These are phyloP conservation scores for Clonostachys chloroleuca DNA, from an alignment of 2,329 filamentous ascomycete species.

Conservation along the genomic window DNA sequence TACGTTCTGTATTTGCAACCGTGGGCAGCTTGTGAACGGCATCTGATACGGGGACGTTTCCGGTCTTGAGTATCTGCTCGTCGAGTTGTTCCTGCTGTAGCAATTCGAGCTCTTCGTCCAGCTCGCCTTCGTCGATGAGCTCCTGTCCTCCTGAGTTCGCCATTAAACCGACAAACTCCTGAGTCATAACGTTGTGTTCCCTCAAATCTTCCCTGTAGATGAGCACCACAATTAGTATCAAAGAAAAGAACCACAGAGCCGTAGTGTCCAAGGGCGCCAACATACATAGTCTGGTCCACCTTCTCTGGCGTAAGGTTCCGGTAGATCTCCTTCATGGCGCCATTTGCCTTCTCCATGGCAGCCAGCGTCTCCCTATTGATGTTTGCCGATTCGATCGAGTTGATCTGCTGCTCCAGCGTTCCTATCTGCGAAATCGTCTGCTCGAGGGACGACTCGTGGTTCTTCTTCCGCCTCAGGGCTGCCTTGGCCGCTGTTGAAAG, in stretches of 20 bases:
- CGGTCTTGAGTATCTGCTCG: slow-evolving; percentile 88
- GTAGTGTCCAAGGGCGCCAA: slow-evolving; percentile 11
- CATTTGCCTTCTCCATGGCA: slow-evolving; percentile 87
- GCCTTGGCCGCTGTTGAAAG: slow-evolving; percentile 71
- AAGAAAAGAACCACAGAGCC: not conserved
- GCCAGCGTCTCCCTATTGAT: slow-evolving; percentile 96
- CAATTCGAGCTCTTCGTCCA: slow-evolving; percentile 80
- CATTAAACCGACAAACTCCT: slow-evolving; percentile 88
- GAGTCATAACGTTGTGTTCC: slow-evolving; percentile 88
- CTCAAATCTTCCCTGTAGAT: slow-evolving; percentile 73
- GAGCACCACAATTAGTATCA: not conserved
- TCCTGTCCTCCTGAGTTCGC: slow-evolving; percentile 65
- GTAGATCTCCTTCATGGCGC: slow-evolving; percentile 92
- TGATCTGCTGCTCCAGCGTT: slow-evolving; percentile 92
- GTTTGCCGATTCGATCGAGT: slow-evolving; percentile 94
- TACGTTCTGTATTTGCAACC: slow-evolving; percentile 71
- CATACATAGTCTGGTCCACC: slow-evolving; percentile 92
- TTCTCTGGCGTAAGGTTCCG: slow-evolving; percentile 87
- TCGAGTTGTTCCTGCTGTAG: slow-evolving; percentile 92
- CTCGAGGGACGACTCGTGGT: slow-evolving; percentile 84
- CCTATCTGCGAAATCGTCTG: slow-evolving; percentile 87
- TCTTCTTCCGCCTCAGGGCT: slow-evolving; percentile 90
- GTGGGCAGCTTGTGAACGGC: slow-evolving; percentile 73
- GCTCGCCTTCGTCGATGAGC: slow-evolving; percentile 76
- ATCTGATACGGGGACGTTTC: slow-evolving; percentile 76